A percentile compares a stretch with the other conserved stretches of the same genome.
These are phyloP conservation scores for Podaxis mareebaensis DNA, from an alignment of 768 basidiomycete genomes.

Conservation along the genomic window DNA sequence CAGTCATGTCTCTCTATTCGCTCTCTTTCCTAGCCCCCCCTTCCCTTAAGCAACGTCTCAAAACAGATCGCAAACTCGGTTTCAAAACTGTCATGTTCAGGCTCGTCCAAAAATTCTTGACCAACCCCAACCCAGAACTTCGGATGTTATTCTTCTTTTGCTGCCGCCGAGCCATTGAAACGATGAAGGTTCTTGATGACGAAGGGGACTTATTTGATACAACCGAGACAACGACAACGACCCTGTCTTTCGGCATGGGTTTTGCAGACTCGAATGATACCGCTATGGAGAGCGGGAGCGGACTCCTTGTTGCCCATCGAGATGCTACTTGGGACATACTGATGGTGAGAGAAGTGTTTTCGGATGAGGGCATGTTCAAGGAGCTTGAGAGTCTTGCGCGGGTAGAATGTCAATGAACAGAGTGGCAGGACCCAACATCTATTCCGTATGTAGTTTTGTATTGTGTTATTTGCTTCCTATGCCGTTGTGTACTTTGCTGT, in stretches of 20 bases:
- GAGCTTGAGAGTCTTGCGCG: conserved; percentile 81
- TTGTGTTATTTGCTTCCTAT: conserved; percentile 2
- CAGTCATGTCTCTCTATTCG: conserved; percentile 81
- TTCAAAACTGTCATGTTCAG: conserved; percentile 72
- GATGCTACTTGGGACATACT: conserved; percentile 73
- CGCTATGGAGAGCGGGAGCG: conserved; percentile 69
- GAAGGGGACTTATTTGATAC: conserved; percentile 76
- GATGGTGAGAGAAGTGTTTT: conserved; percentile 61
- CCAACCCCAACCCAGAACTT: conserved; percentile 47
- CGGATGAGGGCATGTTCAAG: conserved; percentile 69
- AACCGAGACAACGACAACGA: conserved; percentile 56
- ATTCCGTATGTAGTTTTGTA: conserved; percentile 15
- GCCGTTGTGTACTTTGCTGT: background rate
- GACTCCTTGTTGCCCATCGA: conserved; percentile 70
- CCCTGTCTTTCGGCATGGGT: conserved; percentile 83
- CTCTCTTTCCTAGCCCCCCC: conserved; percentile 83
- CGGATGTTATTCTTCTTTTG: conserved; percentile 55
- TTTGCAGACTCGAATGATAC: conserved; percentile 74
- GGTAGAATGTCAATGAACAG: conserved; percentile 57
- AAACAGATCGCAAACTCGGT: conserved; percentile 63
- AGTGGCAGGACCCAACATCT: conserved; percentile 3
- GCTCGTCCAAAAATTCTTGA: conserved; percentile 65
- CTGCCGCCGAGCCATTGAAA: conserved; percentile 69
- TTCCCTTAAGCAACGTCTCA: conserved; percentile 69
- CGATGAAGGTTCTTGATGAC: conserved; percentile 78